Conservation (phyloP, 495 filamentous ascomycete genomes). For the Penicillium malachiteum region DNA sequence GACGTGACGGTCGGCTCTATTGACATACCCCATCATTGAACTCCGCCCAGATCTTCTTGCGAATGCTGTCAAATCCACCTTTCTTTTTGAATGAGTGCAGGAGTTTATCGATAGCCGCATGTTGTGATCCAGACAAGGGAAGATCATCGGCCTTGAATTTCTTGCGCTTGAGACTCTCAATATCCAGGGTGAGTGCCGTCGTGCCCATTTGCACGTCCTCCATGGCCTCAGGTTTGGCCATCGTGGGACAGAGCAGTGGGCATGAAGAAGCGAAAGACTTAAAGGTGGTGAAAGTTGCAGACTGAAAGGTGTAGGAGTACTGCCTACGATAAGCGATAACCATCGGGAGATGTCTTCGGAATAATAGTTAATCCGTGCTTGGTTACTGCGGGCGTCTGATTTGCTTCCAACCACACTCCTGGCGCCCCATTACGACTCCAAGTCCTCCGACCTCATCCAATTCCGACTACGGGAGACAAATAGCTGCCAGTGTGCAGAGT, state of each 20-base stretch:
- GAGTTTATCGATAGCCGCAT: slow-evolving; percentile 72
- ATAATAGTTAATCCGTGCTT: slow-evolving; percentile 35
- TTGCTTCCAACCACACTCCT: slow-evolving; percentile 37
- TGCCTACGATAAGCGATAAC: slow-evolving; percentile 27
- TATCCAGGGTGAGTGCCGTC: slow-evolving; percentile 32
- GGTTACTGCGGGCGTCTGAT: slow-evolving; percentile 43
- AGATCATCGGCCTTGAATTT: slow-evolving; percentile 85
- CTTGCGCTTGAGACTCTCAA: slow-evolving; percentile 49
- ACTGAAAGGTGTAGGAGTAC: slow-evolving; percentile 5
- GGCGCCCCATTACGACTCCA: slow-evolving; percentile 25
- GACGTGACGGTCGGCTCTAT: neutral
- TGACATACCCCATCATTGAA: slow-evolving; percentile 70
- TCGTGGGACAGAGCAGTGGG: slow-evolving; percentile 23
- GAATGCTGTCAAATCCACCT: slow-evolving; percentile 80
- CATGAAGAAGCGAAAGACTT: neutral
- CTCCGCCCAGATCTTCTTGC: slow-evolving; percentile 78
- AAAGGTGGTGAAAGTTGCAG: neutral
- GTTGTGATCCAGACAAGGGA: slow-evolving; percentile 68
- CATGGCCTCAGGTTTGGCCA: slow-evolving; percentile 45
- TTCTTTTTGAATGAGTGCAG: slow-evolving; percentile 87
- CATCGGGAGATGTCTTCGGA: slow-evolving; percentile 9
- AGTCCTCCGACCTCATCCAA: slow-evolving; percentile 19
- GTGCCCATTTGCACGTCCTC: slow-evolving; percentile 26
- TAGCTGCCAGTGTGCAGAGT: slow-evolving; percentile 12
- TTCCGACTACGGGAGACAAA: slow-evolving; percentile 18